A percentile compares a stretch with the other conserved stretches of the same genome.
phyloP scores from a whole-genome alignment of 345 rosid genomes.

The Pugionium dolabratum region DNA sequence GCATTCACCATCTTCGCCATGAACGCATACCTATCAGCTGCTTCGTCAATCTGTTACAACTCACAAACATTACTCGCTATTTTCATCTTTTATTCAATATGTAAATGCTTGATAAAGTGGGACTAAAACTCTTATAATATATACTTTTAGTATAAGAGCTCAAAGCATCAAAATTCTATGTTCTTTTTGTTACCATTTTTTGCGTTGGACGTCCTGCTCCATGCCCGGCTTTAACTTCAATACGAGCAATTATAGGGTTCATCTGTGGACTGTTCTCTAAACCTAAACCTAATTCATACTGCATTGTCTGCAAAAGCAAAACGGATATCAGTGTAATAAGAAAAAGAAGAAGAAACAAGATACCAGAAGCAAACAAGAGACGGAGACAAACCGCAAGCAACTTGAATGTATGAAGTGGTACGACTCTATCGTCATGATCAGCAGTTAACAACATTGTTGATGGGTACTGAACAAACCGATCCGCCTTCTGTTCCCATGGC shows the following conservation, averaged over 20 bases:
- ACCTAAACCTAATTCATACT: slow-evolving; percentile 66
- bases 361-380: slow-evolving; percentile 16
- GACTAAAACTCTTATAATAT: neutral
- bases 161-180: neutral
- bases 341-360: neutral
- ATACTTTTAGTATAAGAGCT: neutral
- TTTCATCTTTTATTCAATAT: neutral
- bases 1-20: slow-evolving; percentile 79
- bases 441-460: slow-evolving; percentile 93
- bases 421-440: slow-evolving; percentile 94
- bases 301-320: slow-evolving; percentile 67
- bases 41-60: slow-evolving; percentile 71
- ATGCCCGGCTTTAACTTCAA: slow-evolving; percentile 92
- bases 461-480: slow-evolving; percentile 62
- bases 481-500: slow-evolving; percentile 73
- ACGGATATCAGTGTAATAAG: neutral
- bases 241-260: slow-evolving; percentile 80
- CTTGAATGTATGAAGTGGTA: slow-evolving; percentile 83
- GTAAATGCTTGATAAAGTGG: neutral
- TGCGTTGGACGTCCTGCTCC: slow-evolving; percentile 91
- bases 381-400: slow-evolving; percentile 70
- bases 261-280: slow-evolving; percentile 79
- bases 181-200: slow-evolving; percentile 53
- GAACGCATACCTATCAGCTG: slow-evolving; percentile 79
- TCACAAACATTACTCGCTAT: slow-evolving; percentile 14